Base-by-base conservation (phyloP, 345 rosid species). In the Adansonia digitata region DNA sequence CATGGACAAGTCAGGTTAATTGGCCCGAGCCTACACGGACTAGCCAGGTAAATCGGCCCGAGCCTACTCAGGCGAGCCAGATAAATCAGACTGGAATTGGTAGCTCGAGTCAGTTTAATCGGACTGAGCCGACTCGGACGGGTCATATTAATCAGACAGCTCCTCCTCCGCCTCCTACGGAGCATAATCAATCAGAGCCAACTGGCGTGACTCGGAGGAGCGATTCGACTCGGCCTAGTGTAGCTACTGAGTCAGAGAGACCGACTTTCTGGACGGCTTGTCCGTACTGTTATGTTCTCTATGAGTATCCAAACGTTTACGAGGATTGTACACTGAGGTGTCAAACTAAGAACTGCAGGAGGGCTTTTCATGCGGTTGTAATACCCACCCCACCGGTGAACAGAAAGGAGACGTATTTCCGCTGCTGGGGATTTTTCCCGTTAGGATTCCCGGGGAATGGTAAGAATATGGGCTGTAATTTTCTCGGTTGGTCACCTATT, bases 181-280 rank as follows among this genome's bases (percentile, higher is more conserved):
- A 49, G 72, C 24, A 24, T 1, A 51, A 14, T 51, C 75, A 69
- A 46, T 37, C 76, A 4, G 84, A 78, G 79, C 20, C 85, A 7
- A 63, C 56, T 52, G 73, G 74, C 14, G 31, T 74, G 8, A 74
- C 12, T 75, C 75, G 11, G 69, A n/a, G 10, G 14, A 24, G 71
- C 2, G 77, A 81, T 74, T 65, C 79, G 49, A 68, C 62, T 67
- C 88, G 65, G 7, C 71, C 77, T 15, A 77, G 39, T 13, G 70
- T 78, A 70, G 69, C 34, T 34, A 31, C 77, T 0, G 82, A 71
- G 70, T 65, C 88, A 27, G 55, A 48, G 77, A 79, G 29, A 9
- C 81, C 83, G 24, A 86, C 90, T 74, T 93, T 96, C 84, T 93
- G 98, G 99, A 96, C 99, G 0, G 86, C 97, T 49, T 96, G 99